These are phyloP conservation scores for Eimeria praecox DNA, from an alignment of 169 alveolate genomes.

Conservation along the genomic window DNA sequence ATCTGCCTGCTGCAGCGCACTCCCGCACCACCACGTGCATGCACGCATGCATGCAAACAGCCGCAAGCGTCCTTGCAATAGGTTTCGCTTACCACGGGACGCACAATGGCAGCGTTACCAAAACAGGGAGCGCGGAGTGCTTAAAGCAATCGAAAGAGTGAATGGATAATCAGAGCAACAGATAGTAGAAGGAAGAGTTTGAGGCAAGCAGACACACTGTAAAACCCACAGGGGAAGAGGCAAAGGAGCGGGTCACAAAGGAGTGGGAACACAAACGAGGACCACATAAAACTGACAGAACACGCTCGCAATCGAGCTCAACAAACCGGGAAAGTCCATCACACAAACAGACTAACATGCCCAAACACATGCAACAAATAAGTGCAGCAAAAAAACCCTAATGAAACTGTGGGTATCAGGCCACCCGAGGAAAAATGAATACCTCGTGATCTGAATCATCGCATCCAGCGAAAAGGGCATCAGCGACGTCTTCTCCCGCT, in stretches of 20 bases:
- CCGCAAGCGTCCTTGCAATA: neutral
- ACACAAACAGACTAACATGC: neutral
- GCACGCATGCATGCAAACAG: neutral
- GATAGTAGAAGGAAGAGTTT: neutral
- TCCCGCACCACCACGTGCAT: neutral
- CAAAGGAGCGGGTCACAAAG: neutral
- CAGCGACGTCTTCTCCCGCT: slow-evolving; percentile 60
- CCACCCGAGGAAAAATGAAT: neutral
- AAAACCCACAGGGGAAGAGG: neutral
- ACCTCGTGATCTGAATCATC: slow-evolving; percentile 71
- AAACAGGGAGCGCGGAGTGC: neutral
- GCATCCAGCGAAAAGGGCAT: slow-evolving; percentile 63
- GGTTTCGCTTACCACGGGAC: neutral
- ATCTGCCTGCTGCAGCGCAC: slow-evolving; percentile 81
- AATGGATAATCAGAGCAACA: no score
- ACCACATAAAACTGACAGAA: neutral
- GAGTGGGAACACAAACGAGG: neutral
- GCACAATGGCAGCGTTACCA: neutral
- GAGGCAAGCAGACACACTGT: neutral
- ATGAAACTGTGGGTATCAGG: neutral
- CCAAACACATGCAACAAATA: neutral
- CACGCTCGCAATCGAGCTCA: neutral
- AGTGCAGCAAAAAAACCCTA: neutral
- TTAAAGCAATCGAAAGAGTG: no score
- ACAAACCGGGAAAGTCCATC: neutral